Base-by-base conservation (phyloP, 2,329 filamentous ascomycete genomes). In the Aspergillus sclerotialis region DNA sequence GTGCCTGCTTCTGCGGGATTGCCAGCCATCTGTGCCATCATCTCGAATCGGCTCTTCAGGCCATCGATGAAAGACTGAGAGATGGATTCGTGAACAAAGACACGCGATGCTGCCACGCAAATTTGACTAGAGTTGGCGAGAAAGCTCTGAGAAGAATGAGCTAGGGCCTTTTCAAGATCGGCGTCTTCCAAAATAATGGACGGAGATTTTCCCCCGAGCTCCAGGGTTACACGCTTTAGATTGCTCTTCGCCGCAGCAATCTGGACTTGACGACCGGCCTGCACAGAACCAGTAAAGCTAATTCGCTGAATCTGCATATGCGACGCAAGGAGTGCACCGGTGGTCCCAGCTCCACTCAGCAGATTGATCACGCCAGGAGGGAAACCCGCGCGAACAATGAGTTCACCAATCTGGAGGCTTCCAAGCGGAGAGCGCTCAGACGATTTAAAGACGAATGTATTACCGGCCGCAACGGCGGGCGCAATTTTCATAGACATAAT, bases 341-440 rank as follows among this genome's bases (percentile, higher is more conserved):
- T 46, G 7, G 24, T 31, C 10, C 46, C 46, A 11, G 34, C 48
- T 4, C 58, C 56, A 9, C 44, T 46, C 2, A 69, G 28, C 16
- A 69, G 42, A 37, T 69, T 57, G 27, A 70, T 51, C 0, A 68
- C 64, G 2, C 67, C 67, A 0, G 63, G 56, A 0, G 66, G 67
- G 36, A 70, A 65, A 1, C 66, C 65, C 4, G 66, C 67, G 36
- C 63, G 49, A 18, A 50, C 48, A 36, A 64, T 53, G 12, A 69
- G 42, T 3, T 44, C 44, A 0, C 58, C 66, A 3, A 67, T 43
- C 0, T 53, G 54, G 5, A 66, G 46, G 1, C 55, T 45, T 2
- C 45, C 51, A 7, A 67, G 49, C 1, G 67, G 67, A 1, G 64
- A 60, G 38, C 67, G 65, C 40, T 70, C 67, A 4, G 58, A 63